phyloP scores from a whole-genome alignment of 1,284 basidiomycete species.

The Trametes pubescens region DNA sequence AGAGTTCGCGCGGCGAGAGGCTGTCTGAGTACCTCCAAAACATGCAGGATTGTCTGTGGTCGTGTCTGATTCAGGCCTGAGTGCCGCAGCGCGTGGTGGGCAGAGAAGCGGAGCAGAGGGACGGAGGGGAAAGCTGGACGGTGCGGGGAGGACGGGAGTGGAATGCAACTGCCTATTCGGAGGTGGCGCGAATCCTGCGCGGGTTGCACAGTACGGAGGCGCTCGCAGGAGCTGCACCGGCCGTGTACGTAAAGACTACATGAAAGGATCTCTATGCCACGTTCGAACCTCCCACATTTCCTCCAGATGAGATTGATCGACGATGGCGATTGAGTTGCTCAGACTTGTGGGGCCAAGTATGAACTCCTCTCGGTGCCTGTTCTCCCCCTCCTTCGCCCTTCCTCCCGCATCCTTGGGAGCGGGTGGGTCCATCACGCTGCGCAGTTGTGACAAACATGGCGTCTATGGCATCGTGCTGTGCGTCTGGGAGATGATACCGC shows the following conservation, averaged over 20 bases:
- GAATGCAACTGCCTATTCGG: conserved; percentile 35
- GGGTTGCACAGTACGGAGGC: conserved; percentile 16
- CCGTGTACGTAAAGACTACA: conserved; percentile 36
- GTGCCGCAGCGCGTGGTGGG: conserved; percentile 1
- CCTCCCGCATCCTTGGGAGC: background rate
- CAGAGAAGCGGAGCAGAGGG: background rate
- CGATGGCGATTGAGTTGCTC: conserved; percentile 33
- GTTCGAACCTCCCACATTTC: conserved; percentile 25
- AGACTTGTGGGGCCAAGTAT: conserved; percentile 29
- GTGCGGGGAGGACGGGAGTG: conserved; percentile 8
- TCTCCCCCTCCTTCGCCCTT: background rate
- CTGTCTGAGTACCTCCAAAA: conserved; percentile 44
- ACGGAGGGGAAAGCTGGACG: conserved; percentile 4
- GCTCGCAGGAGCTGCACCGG: conserved; percentile 19
- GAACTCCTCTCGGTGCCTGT: background rate
- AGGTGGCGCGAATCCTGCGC: conserved; percentile 30
- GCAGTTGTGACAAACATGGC: background rate
- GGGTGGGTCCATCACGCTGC: background rate
- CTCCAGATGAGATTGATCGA: conserved; percentile 34
- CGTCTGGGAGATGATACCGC: conserved; percentile 66
- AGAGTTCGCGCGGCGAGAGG: conserved; percentile 30
- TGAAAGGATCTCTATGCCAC: conserved; percentile 28
- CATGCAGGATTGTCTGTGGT: conserved; percentile 35
- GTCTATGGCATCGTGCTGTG: conserved; percentile 7
- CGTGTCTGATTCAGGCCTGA: conserved; percentile 10